Evolutionary conservation across 2,329 filamentous ascomycete species (phyloP).

Genomic region (Davidsoniella eucalypti): DNA sequence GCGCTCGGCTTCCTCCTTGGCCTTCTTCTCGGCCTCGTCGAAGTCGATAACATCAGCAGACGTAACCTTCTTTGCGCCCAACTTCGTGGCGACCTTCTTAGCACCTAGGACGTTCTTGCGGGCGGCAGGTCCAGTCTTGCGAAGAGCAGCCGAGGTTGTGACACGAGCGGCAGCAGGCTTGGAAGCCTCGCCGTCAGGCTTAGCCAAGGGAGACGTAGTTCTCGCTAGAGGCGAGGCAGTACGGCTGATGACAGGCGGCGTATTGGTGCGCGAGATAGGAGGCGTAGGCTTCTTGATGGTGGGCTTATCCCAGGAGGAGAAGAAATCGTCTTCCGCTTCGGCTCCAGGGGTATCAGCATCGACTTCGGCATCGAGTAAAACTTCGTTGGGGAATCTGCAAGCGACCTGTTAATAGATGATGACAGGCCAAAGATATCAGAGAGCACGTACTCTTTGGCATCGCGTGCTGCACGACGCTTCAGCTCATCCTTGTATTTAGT

Average conservation of each 20-base stretch:
- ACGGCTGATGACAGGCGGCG: slow-evolving; percentile 64
- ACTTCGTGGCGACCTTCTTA: slow-evolving; percentile 63
- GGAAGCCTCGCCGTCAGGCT: slow-evolving; percentile 35
- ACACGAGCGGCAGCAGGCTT: slow-evolving; percentile 46
- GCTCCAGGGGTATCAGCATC: slow-evolving; percentile 65
- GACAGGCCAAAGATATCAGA: not conserved
- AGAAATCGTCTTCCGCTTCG: slow-evolving; percentile 79
- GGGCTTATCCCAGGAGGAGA: slow-evolving; percentile 97
- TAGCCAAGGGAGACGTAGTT: slow-evolving; percentile 66
- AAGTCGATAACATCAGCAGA: slow-evolving; percentile 73
- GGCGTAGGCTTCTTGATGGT: slow-evolving; percentile 90
- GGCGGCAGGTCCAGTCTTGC: slow-evolving; percentile 52
- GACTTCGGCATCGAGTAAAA: slow-evolving; percentile 59
- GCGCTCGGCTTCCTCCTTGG: slow-evolving; percentile 90
- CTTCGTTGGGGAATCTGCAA: slow-evolving; percentile 62
- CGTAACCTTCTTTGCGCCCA: slow-evolving; percentile 79
- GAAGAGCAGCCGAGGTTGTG: slow-evolving; percentile 63
- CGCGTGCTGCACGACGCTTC: slow-evolving; percentile 65
- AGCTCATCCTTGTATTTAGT: slow-evolving; percentile 97
- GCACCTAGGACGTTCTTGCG: slow-evolving; percentile 80
- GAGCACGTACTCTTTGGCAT: slow-evolving; percentile 60
- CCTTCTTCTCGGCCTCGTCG: slow-evolving; percentile 91
- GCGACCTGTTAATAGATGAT: not conserved
- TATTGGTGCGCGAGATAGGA: slow-evolving; percentile 75
- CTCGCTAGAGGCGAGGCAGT: slow-evolving; percentile 84